Base-by-base conservation (phyloP, 208 protist genomes). In the Crithidia acanthocephali region DNA sequence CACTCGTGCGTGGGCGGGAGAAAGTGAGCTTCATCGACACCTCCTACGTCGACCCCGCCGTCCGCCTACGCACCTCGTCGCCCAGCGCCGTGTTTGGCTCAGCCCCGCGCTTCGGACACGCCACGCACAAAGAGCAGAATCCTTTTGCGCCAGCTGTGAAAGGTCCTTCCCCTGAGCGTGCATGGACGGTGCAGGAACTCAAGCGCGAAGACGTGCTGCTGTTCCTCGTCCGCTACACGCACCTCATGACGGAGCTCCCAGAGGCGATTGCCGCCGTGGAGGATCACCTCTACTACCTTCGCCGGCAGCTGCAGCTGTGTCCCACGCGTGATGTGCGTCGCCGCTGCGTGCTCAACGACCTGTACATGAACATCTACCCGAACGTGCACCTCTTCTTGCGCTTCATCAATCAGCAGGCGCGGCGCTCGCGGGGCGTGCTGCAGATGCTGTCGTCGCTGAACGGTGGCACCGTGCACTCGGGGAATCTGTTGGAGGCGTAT, bases 361-460 rank as follows among this genome's bases (percentile, higher is more conserved):
- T 94, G 22, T 88, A 88, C 71, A 79, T 83, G 62, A 80, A 94
- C 59, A 80, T 91, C 55, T 94, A 92, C 71, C 89, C 89, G 0
- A 87, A 68, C 53, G 62, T 92, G 20, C 80, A 87, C 52, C 71
- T 87, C 59, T 86, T 85, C 42, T 76, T 94, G 28, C 63, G 64
- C 35, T 90, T 82, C 71, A 80, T 94, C 51, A 56, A 84, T 47
- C 70, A 78, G 47, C 84, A 85, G 42, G 72, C 80, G 32, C 61
- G 59, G 28, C 51, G 51, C 7, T 92, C 86, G 37, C 61, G 72
- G 3, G 62, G 72, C 2, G 80, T 81, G 40, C 71, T 84, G 65
- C 79, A 86, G 68, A 51, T 94, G 23, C 71, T 91, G 44, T 65
- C 75, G 16, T 73, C 74, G 9, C 53, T 68, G 13, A 69, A 74